These are phyloP conservation scores for Neodidymelliopsis sp. DNA, from an alignment of 2,329 filamentous ascomycete genomes.

Conservation along the genomic window DNA sequence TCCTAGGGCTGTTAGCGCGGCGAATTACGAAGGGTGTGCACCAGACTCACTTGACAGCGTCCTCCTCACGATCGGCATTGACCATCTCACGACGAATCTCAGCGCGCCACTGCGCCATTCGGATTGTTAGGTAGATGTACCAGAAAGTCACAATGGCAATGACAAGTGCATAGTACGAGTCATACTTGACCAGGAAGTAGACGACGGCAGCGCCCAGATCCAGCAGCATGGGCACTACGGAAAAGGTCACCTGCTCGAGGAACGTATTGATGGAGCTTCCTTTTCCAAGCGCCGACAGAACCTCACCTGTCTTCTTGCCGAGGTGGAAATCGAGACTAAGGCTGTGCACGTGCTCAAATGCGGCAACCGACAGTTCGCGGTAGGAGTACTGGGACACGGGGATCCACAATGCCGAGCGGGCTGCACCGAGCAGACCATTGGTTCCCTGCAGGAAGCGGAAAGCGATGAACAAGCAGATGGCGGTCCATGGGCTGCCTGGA, in stretches of 20 bases:
- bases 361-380: slow-evolving; percentile 88
- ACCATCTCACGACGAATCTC: slow-evolving; percentile 93
- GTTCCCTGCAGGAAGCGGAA: slow-evolving; percentile 86
- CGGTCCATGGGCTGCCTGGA: slow-evolving; percentile 71
- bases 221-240: slow-evolving; percentile 92
- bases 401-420: slow-evolving; percentile 89
- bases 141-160: slow-evolving; percentile 91
- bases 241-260: slow-evolving; percentile 94
- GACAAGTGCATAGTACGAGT: slow-evolving; percentile 88
- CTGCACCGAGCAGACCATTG: slow-evolving; percentile 84
- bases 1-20: slow-evolving; percentile 57
- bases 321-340: slow-evolving; percentile 96
- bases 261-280: slow-evolving; percentile 96
- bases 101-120: slow-evolving; percentile 91
- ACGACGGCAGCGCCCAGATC: slow-evolving; percentile 86
- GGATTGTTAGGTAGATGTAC: slow-evolving; percentile 95
- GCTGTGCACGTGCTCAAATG: slow-evolving; percentile 96
- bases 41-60: slow-evolving; percentile 80
- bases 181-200: slow-evolving; percentile 80
- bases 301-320: slow-evolving; percentile 94
- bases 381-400: slow-evolving; percentile 98
- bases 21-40: background rate
- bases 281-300: slow-evolving; percentile 94
- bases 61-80: slow-evolving; percentile 92
- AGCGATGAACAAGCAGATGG: slow-evolving; percentile 78